Conservation (phyloP, 1,139 yeast species). For the Arxiozyma bovina region DNA sequence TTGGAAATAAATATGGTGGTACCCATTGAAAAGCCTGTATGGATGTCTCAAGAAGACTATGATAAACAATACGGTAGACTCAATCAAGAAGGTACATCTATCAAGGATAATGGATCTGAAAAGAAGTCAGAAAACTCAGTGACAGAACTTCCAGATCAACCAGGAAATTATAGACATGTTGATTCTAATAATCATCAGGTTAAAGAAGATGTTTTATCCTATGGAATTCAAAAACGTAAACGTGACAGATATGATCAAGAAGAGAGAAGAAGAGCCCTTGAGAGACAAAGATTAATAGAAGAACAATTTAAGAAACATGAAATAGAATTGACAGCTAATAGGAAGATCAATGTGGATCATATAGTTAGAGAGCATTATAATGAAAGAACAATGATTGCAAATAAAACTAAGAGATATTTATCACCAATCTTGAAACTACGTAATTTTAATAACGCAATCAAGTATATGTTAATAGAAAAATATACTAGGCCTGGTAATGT, state of each 20-base stretch:
- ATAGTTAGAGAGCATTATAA: conserved; percentile 80
- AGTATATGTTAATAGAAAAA: conserved; percentile 73
- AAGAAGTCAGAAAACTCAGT: not conserved
- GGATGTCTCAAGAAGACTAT: conserved; percentile 35
- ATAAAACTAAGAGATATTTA: conserved; percentile 52
- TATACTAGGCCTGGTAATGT: conserved; percentile 45
- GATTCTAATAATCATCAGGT: conserved; percentile 1
- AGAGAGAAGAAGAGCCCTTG: conserved; percentile 23
- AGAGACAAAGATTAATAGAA: conserved; percentile 28
- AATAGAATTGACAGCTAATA: conserved; percentile 28
- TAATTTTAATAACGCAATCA: conserved; percentile 85
- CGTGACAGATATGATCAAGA: conserved; percentile 27
- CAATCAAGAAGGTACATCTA: conserved; percentile 6
- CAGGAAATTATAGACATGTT: not conserved
- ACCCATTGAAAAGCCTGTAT: conserved; percentile 29
- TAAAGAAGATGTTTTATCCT: conserved; percentile 8
- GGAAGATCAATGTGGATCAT: conserved; percentile 35
- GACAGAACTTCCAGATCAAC: not conserved
- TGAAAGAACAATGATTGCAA: conserved; percentile 66
- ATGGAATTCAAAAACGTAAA: conserved; percentile 21
- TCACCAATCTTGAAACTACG: conserved; percentile 83
- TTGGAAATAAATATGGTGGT: not conserved
- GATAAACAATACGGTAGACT: conserved; percentile 25
- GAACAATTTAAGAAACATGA: conserved; percentile 30
- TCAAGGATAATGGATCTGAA: not conserved